Percentiles rank a stretch among this genome's conserved stretches.
These are phyloP conservation scores for Arctostaphylos glauca DNA, from an alignment of 148 eudicot genomes.

Conservation along the genomic window DNA sequence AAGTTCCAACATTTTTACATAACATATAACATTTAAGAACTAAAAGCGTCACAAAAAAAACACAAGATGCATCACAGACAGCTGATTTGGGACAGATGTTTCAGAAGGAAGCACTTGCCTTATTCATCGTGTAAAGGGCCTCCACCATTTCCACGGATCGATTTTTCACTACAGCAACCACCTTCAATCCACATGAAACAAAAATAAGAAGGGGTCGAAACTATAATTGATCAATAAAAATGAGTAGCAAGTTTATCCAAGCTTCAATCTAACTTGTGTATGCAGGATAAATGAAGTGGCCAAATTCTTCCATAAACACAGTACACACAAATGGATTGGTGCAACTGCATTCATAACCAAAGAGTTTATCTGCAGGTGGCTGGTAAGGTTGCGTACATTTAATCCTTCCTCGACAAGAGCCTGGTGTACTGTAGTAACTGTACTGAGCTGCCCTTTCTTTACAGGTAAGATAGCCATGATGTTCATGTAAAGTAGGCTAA, in stretches of 20 bases:
- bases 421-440: not conserved
- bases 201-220: not conserved
- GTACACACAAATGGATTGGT: not conserved
- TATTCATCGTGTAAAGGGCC: conserved; percentile 93
- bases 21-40: not conserved
- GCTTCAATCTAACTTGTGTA: not conserved
- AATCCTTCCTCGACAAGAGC: not conserved
- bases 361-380: not conserved
- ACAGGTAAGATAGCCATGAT: not conserved
- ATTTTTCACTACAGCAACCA: conserved; percentile 66
- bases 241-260: not conserved
- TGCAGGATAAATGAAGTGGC: not conserved
- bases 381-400: not conserved
- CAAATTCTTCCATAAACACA: not conserved
- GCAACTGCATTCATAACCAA: conserved; percentile 4
- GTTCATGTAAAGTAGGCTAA: conserved; percentile 4
- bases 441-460: not conserved
- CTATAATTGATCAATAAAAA: not conserved
- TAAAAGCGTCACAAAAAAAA: conserved; percentile 5
- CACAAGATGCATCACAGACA: not conserved
- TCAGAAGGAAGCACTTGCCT: conserved; percentile 44
- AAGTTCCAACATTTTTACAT: not conserved
- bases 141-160: conserved; percentile 88
- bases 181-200: conserved; percentile 43
- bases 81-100: not conserved